Evolutionary conservation across 1,139 yeast genomes (phyloP), one percentile per base, ranked within the genome.

Genomic region (Spencermartinsiella ligniputridi): DNA sequence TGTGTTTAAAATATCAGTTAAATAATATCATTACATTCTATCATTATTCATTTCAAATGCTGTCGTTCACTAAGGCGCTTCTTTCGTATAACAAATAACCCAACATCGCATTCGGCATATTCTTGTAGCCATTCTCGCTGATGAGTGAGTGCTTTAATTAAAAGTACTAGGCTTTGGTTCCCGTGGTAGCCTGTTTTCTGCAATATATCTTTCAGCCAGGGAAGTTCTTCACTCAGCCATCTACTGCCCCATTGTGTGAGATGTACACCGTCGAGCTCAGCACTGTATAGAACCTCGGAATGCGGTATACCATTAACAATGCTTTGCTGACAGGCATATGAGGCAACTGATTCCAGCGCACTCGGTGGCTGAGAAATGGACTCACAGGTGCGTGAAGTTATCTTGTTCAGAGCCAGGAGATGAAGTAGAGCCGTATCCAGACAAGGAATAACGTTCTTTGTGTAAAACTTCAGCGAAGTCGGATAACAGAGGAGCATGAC

Each of bases 321-420:
- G 16, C 39, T 21, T 13, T 25, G 30, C 41, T 58, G 62, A 9
- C 32, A 39, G 9, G 43, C 51, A 34, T 42, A 58, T 11, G 47
- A 25, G 1, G 55, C 55, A 4, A 52, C 49, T 19, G 39, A 33
- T 17, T 39, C 41, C 9, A 12, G 9, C 2, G 49, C 15, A 15
- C 41, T 42, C 1, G 63, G 63, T 1, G 55, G 52, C 20, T 44
- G 41, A 2, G 61, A 51, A 12, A 59, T 51, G 35, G 45, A 49
- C 39, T 59, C 58, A 40, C 63, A 59, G 5, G 54, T 55, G 30
- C 50, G 52, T 3, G 62, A 53, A 9, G 55, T 52, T 35, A 59
- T 51, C 50, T 48, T 42, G 39, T 53, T 55, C 18, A 58, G 52
- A 1, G 63, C 62, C 32, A 59, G 48, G 45, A 58, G 45, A 27